Evolutionary conservation across 176 grass and related monocot genomes (phyloP), one percentile per base, ranked within the genome.

Genomic region (barley (Hordeum vulgare)): DNA sequence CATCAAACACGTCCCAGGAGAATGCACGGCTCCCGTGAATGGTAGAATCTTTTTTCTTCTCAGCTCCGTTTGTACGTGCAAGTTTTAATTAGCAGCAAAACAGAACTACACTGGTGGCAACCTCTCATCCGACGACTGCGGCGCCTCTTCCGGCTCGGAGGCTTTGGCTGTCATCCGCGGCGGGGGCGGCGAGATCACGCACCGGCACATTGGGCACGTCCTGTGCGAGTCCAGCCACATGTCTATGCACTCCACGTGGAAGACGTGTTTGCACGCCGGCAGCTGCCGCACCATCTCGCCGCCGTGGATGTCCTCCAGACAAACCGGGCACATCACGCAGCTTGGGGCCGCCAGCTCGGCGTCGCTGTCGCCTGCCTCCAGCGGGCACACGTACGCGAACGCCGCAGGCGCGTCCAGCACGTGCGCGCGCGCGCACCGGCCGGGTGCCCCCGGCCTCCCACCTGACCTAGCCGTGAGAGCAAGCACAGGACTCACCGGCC

Each of bases 101-200:
- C 17, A 5, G 45, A 49, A 49, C 39, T 83, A 88, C 39, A 89
- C 83, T 25, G 83, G 87, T 4, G 83, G 53, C 62, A 89, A 3
- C 23, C 58, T 70, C n/a, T 69, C 67, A 3, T 24, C 59, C 0
- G 47, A 37, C 2, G 58, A 36, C 21, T 45, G 66, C 21, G 59
- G 14, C 37, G 27, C 40, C 74, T 20, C 42, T 35, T 57, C 58
- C 3, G 47, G 7, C 13, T 42, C n/a, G 2, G 34, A 14, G 2
- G 29, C 63, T 45, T 75, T 70, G 4, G 40, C 18, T 3, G 61
- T 9, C n/a, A 8, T 21, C 4, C 8, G 34, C 61, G 11, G 7
- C 8, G 14, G 8, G 6, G 14, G 18, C 31, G 72, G 33, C 61
- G 49, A 47, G 61, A 87, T 20, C 14, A 61, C 66, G 53, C 85